Evolutionary conservation across 2,329 filamentous ascomycete species (phyloP).

Genomic region (Rhynchosporium secalis): DNA sequence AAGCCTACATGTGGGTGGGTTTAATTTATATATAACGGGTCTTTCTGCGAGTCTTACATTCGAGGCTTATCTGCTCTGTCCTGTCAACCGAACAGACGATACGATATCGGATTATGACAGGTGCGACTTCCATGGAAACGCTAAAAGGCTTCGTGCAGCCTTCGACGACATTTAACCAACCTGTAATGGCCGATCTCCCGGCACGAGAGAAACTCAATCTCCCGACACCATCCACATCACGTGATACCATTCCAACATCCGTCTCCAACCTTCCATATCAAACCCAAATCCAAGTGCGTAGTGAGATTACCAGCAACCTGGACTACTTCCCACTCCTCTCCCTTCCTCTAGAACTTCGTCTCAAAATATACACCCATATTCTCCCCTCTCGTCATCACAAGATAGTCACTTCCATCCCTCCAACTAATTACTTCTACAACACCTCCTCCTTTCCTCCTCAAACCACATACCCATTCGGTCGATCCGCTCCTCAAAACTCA

Average conservation of each 20-base stretch:
- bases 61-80: background rate
- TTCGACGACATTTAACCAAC: conserved; percentile 1
- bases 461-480: conserved; percentile 29
- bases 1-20: background rate
- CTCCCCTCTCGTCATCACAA: conserved; percentile 34
- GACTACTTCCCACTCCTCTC: conserved; percentile 31
- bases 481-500: conserved; percentile 10
- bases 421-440: conserved; percentile 35
- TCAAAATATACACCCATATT: conserved; percentile 35
- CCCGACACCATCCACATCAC: background rate
- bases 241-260: background rate
- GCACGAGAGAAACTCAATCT: conserved; percentile 5
- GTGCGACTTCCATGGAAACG: background rate
- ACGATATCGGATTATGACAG: background rate
- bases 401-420: conserved; percentile 34
- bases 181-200: conserved; percentile 13
- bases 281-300: background rate
- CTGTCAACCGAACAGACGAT: background rate
- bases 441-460: conserved; percentile 19
- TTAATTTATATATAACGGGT: background rate
- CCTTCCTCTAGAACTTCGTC: conserved; percentile 32
- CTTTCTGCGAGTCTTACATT: background rate
- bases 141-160: background rate
- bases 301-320: background rate
- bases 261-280: conserved; percentile 1